These are phyloP conservation scores for Ephemerocybe angulata DNA, from an alignment of 768 basidiomycete species.

Conservation along the genomic window DNA sequence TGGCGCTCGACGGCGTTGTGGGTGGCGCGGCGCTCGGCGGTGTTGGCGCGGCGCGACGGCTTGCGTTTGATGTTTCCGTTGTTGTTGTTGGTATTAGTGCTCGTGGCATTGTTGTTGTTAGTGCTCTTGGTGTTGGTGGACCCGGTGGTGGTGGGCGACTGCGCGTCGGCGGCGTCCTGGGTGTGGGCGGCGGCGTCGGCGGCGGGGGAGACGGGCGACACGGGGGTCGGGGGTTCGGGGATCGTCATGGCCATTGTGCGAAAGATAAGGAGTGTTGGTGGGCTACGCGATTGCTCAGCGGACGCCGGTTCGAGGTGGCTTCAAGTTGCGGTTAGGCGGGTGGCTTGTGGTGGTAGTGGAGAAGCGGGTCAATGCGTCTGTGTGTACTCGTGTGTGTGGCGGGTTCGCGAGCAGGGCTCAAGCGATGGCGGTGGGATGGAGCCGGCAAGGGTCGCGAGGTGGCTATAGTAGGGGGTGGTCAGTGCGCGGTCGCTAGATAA, in stretches of 20 bases:
- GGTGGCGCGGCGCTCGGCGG: conserved; percentile 91
- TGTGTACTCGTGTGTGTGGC: conserved; percentile 12
- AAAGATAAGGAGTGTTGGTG: conserved; percentile 14
- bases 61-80: conserved; percentile 62
- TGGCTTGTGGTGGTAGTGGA: conserved; percentile 14
- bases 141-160: conserved; percentile 25
- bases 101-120: conserved; percentile 15
- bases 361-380: conserved; percentile 11
- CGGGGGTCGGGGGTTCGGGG: conserved; percentile 36
- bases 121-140: conserved; percentile 5
- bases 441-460: conserved; percentile 22
- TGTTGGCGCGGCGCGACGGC: conserved; percentile 86
- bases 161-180: conserved; percentile 52
- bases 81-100: conserved; percentile 7
- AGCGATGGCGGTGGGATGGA: conserved; percentile 46
- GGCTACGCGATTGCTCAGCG: conserved; percentile 47
- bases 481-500: conserved; percentile 5
- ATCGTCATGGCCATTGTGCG: conserved; percentile 37
- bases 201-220: conserved; percentile 41
- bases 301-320: no score
- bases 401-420: conserved; percentile 66
- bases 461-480: no score
- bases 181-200: conserved; percentile 22
- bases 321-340: no score
- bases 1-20: conserved; percentile 98